A percentile compares a stretch with the other conserved stretches of the same genome.
phyloP scores from a whole-genome alignment of 306 rosid genomes.

The Hippophae tibetana region DNA sequence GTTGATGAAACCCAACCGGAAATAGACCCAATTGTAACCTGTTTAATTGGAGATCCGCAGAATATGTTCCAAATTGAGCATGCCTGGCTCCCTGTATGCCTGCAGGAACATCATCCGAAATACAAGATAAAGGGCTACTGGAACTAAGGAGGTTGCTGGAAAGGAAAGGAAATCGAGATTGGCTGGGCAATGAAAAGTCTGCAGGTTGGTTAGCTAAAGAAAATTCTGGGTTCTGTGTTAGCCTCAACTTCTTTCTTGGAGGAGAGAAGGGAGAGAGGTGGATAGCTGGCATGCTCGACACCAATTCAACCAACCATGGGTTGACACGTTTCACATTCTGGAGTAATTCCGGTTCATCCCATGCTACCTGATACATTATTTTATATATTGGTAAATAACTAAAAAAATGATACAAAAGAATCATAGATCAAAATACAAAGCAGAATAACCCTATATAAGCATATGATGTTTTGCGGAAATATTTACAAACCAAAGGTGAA shows the following conservation, averaged over 20 bases:
- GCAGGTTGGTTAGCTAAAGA: slow-evolving; percentile 17
- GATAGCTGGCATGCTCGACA: slow-evolving; percentile 64
- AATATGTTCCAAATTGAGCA: slow-evolving; percentile 63
- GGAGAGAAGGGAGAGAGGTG: slow-evolving; percentile 69
- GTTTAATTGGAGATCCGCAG: slow-evolving; percentile 49
- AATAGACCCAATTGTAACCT: slow-evolving; percentile 39
- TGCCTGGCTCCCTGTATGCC: slow-evolving; percentile 99
- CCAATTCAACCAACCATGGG: slow-evolving; percentile 90
- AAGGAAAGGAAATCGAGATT: slow-evolving; percentile 51
- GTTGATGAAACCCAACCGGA: slow-evolving; percentile 2
- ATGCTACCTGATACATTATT: slow-evolving; percentile 45
- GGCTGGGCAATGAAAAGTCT: slow-evolving; percentile 12
- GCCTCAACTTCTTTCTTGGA: slow-evolving; percentile 63
- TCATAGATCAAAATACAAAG: no score
- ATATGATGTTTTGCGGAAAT: no score
- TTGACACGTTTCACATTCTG: slow-evolving; percentile 82
- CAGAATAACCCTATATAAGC: no score
- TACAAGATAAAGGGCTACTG: slow-evolving; percentile 34
- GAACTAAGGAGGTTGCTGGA: slow-evolving; percentile 39
- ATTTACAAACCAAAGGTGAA: no score
- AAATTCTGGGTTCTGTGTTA: slow-evolving; percentile 44
- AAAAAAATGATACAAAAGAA: background rate
- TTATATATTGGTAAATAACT: background rate
- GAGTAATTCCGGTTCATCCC: slow-evolving; percentile 99
- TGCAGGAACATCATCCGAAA: slow-evolving; percentile 44